Base-by-base conservation (phyloP, 2,329 filamentous ascomycete genomes). In the Lachnellula arida region DNA sequence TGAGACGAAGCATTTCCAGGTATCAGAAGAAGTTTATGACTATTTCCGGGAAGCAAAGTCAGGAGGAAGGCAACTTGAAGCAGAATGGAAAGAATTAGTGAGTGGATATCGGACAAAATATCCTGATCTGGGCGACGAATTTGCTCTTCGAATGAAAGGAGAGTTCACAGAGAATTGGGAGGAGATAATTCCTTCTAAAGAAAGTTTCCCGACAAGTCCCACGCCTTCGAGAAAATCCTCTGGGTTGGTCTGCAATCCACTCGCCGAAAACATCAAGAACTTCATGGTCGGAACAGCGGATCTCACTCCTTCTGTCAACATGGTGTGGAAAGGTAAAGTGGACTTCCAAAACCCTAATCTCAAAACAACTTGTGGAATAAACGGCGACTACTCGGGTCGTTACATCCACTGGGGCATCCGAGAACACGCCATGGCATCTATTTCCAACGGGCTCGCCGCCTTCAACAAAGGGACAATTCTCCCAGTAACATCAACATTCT, bases 361-460 rank as follows among this genome's bases (percentile, higher is more conserved):
- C 15, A 67, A 61, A 50, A 74, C 74, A 0, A 60, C 67, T 2
- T 78, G 76, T 57, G 78, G 79, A 6, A 76, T 80, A 62, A 80
- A 79, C 59, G 84, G 82, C 43, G 71, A 78, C 67, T 79, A 78
- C 59, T 63, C 72, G 0, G 81, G 81, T 2, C 75, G 81, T 1
- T 84, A 82, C 61, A 78, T 85, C 60, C 81, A 81, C 67, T 85
- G 76, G 66, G 82, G 81, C 40, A 78, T 85, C 53, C 78, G 82
- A 5, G 81, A 85, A 61, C 81, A 85, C 64, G 81, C 81, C 53
- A 86, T 86, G 83, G 75, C 75, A 2, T 70, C 77, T 32, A 78
- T 82, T 23, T 75, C 77, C 6, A 82, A 82, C 65, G 84, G 82
- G 3, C 68, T 86, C 4, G 81, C 83, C 0, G 83, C 83, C 1